Percentiles rank a stretch among this genome's conserved stretches.
These are phyloP conservation scores for Ambrosia artemisiifolia DNA, from an alignment of 129 eudicot species.

Conservation along the genomic window DNA sequence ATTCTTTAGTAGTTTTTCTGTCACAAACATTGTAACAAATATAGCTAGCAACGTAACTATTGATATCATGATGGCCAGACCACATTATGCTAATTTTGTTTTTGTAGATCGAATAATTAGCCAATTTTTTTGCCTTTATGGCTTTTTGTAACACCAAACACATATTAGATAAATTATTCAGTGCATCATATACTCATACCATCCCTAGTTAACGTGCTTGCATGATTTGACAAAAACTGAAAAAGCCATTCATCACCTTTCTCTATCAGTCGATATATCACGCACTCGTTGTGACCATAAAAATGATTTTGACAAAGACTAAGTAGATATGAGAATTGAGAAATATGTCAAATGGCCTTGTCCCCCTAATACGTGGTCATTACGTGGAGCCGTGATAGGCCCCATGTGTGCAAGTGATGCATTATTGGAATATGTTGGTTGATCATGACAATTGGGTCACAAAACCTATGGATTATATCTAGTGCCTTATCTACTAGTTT, in stretches of 20 bases:
- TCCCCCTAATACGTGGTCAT: neutral
- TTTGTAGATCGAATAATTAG: too few relatives aligned
- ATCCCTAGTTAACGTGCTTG: too few relatives aligned
- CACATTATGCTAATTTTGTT: too few relatives aligned
- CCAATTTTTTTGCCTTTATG: too few relatives aligned
- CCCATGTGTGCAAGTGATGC: constrained; percentile 27
- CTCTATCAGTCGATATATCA: constrained; percentile 3
- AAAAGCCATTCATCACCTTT: constrained; percentile 2
- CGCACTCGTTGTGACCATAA: too few relatives aligned
- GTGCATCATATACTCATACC: neutral
- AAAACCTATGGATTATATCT: neutral
- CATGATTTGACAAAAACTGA: constrained; percentile 10
- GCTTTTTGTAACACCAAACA: neutral
- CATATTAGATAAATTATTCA: neutral
- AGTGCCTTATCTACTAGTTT: constrained; percentile 14
- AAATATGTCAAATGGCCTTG: constrained; percentile 3
- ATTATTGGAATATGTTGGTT: constrained; percentile 18
- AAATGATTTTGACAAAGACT: constrained; percentile 23
- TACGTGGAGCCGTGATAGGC: constrained; percentile 14
- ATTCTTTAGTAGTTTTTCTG: too few relatives aligned
- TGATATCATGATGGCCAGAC: too few relatives aligned
- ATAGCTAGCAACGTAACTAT: too few relatives aligned
- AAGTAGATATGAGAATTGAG: constrained; percentile 8
- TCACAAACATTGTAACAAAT: too few relatives aligned
- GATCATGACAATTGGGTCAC: constrained; percentile 14